Evolutionary conservation across 2,329 filamentous ascomycete species (phyloP).

Genomic region (Hypocreales sp.): DNA sequence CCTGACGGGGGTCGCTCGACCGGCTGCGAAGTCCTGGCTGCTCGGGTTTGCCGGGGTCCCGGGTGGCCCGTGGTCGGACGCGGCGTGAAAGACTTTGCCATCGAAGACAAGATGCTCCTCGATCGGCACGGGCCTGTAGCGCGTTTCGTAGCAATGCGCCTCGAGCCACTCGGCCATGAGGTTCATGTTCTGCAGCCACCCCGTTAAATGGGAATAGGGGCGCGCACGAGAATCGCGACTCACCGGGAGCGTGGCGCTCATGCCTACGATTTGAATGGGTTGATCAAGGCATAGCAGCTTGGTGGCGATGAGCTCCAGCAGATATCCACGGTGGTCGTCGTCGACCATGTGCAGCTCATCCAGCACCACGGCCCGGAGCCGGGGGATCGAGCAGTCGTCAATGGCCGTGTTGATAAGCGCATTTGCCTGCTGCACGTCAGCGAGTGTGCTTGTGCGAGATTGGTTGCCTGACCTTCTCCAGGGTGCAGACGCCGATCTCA

Average conservation of each 20-base stretch:
- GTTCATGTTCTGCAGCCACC: slow-evolving; percentile 53
- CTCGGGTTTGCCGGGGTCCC: slow-evolving; percentile 39
- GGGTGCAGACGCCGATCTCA: slow-evolving; percentile 65
- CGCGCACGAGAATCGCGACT: too few species aligned
- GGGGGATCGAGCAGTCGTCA: slow-evolving; percentile 50
- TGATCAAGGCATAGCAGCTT: slow-evolving; percentile 57
- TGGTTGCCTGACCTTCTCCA: slow-evolving; percentile 45
- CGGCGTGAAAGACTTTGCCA: slow-evolving; percentile 48
- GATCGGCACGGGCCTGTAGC: slow-evolving; percentile 60
- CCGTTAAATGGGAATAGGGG: too few species aligned
- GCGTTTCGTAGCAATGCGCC: slow-evolving; percentile 57
- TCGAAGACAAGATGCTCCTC: slow-evolving; percentile 62
- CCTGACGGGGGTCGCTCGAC: slow-evolving; percentile 23
- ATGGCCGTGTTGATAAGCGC: slow-evolving; percentile 58
- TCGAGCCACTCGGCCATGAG: slow-evolving; percentile 55
- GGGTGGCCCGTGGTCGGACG: slow-evolving; percentile 37
- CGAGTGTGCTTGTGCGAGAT: neutral
- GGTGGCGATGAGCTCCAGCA: slow-evolving; percentile 59
- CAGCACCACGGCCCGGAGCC: slow-evolving; percentile 51
- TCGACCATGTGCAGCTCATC: slow-evolving; percentile 77
- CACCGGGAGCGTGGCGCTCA: slow-evolving; percentile 67
- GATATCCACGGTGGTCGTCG: slow-evolving; percentile 59
- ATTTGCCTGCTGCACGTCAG: slow-evolving; percentile 41
- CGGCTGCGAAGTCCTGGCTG: slow-evolving; percentile 16
- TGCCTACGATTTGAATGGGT: slow-evolving; percentile 55